Percentiles rank a stretch among this genome's conserved stretches.
Conservation (phyloP, 176 grass and related monocot species). For the Pontederia paniculata region DNA sequence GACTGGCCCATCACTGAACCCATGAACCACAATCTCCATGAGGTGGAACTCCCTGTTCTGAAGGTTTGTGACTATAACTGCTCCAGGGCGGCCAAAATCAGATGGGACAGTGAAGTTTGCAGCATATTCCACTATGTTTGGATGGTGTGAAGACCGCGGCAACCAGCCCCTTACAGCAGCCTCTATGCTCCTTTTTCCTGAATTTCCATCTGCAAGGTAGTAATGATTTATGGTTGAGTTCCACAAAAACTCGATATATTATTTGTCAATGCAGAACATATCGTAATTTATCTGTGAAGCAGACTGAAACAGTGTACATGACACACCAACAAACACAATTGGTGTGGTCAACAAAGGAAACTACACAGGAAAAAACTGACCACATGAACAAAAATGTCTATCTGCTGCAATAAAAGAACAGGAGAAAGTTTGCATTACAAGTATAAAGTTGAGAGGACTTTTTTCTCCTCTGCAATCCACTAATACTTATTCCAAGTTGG, state of each 20-base stretch:
- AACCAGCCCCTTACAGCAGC: slow-evolving; percentile 30
- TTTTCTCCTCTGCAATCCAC: too few species aligned
- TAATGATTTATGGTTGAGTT: slow-evolving; percentile 3
- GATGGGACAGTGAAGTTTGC: slow-evolving; percentile 27
- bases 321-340: too few species aligned
- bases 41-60: slow-evolving; percentile 44
- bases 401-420: too few species aligned
- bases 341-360: too few species aligned
- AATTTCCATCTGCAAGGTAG: slow-evolving; percentile 17
- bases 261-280: not conserved
- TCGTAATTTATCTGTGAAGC: not conserved
- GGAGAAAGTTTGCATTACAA: too few species aligned
- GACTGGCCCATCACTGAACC: slow-evolving; percentile 20
- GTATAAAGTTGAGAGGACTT: too few species aligned
- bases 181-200: slow-evolving; percentile 29
- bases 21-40: slow-evolving; percentile 32
- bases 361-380: too few species aligned
- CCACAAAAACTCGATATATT: not conserved
- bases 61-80: slow-evolving; percentile 31
- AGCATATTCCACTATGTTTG: slow-evolving; percentile 33
- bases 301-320: too few species aligned
- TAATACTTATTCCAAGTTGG: too few species aligned
- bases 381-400: too few species aligned
- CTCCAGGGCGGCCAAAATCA: slow-evolving; percentile 26
- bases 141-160: slow-evolving; percentile 27